Evolutionary conservation across 768 basidiomycete genomes (phyloP), one percentile per base, ranked within the genome.

Genomic region (Amanita inopinata): DNA sequence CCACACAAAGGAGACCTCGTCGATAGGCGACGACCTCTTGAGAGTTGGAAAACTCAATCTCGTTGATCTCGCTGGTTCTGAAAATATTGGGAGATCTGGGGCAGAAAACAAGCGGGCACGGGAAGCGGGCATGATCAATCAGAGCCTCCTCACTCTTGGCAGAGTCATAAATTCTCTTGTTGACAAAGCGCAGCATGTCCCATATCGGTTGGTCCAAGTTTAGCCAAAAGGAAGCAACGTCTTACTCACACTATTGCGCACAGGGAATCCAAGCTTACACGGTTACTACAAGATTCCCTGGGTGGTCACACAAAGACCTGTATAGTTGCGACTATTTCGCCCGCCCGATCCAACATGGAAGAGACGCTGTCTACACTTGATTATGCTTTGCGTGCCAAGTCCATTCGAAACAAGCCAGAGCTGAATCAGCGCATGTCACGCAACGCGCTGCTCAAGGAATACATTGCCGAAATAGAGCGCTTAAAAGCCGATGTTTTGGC

Each of bases 71-170:
- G 96, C 96, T 23, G 96, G 96, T 5, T 93, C 91, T 1, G 96
- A 99, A 62, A 97, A 96, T 52, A 93, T 99, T 55, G 93, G 92
- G 7, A 72, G 94, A 17, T 90, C 86, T 0, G 96, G 96, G 12
- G 96, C 96, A 2, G 90, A 92, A 58, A 88, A 96, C 54, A 91
- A 88, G 58, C 69, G 93, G 45, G 96, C 96, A 9, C 73, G 90
- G 50, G 96, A 99, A 57, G 96, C 96, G 1, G 96, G 96, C 8
- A 96, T 93, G 86, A 98, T 99, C 60, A 99, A 98, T 55, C 90
- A 96, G 62, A 93, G 89, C 55, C 67, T 99, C 37, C 69, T 99
- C 2, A 97, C 96, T n/a, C 78, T 99, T 10, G 96, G 96, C 0
- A 70, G 96, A 23, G 96, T 98, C 27, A 98, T 99, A 53, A 96